Conservation (phyloP, 352 stramenopile genomes). For the Phytophthora hybrid region DNA sequence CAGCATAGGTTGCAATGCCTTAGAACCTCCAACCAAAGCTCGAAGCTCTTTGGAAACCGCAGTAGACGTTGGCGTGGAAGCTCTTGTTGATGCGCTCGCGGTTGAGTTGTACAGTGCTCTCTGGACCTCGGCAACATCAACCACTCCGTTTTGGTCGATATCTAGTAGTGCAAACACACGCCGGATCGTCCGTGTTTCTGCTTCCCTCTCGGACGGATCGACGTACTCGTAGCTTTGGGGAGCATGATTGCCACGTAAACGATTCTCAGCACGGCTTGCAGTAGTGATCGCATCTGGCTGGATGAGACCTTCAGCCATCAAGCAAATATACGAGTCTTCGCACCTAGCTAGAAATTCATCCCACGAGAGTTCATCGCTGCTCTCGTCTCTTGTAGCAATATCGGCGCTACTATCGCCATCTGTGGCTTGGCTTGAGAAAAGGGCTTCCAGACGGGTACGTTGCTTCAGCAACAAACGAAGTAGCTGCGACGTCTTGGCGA, state of each 20-base stretch:
- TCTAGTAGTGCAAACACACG: constrained; percentile 68
- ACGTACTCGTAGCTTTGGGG: neutral
- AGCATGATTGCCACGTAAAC: neutral
- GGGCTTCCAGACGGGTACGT: constrained; percentile 38
- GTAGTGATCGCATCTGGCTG: constrained; percentile 11
- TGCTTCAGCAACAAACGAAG: constrained; percentile 68
- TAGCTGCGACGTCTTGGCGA: constrained; percentile 57
- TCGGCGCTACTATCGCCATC: neutral
- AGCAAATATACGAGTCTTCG: constrained; percentile 50
- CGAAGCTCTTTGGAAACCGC: constrained; percentile 31
- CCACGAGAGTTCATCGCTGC: constrained; percentile 54
- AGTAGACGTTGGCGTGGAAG: neutral
- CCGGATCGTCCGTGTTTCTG: constrained; percentile 60
- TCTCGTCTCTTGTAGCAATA: neutral
- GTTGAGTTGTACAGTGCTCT: constrained; percentile 48
- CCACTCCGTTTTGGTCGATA: constrained; percentile 59
- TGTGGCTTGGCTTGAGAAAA: constrained; percentile 32
- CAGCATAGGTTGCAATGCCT: constrained; percentile 65
- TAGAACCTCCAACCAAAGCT: constrained; percentile 51
- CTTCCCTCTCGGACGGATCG: constrained; percentile 28
- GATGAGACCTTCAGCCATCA: constrained; percentile 53
- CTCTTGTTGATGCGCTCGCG: constrained; percentile 9
- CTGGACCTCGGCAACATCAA: constrained; percentile 73
- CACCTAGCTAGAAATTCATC: constrained; percentile 61
- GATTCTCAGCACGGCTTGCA: neutral